Conservation (phyloP, 1,139 yeast species). For the Saccharomyces hybrid region DNA sequence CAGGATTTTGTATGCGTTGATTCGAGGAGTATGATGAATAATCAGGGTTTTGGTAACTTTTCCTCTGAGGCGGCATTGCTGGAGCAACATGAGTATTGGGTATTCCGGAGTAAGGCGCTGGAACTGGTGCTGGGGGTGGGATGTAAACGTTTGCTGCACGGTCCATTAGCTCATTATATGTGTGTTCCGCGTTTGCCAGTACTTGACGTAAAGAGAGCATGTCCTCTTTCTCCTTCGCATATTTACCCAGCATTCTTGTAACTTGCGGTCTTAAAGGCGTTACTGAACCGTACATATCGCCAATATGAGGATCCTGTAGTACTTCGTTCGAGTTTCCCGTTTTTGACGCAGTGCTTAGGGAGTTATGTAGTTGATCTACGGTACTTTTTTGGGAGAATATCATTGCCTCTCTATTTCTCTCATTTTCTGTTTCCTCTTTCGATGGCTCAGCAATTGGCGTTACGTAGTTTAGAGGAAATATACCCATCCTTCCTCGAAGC, state of each 20-base stretch:
- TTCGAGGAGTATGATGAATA: neutral
- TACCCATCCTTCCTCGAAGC: conserved; percentile 70
- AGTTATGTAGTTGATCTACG: conserved; percentile 52
- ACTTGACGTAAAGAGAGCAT: conserved; percentile 62
- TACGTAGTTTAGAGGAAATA: conserved; percentile 92
- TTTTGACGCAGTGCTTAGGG: conserved; percentile 22
- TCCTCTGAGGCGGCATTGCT: neutral
- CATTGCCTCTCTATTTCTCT: conserved; percentile 38
- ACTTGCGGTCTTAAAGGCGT: conserved; percentile 68
- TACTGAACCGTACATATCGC: conserved; percentile 56
- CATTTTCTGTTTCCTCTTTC: conserved; percentile 42
- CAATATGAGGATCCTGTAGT: conserved; percentile 44
- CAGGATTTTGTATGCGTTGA: neutral
- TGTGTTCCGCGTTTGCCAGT: conserved; percentile 56
- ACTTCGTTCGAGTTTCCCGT: conserved; percentile 39
- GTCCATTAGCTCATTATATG: conserved; percentile 67
- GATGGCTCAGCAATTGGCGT: conserved; percentile 67
- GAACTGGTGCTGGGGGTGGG: conserved; percentile 7
- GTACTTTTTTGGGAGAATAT: conserved; percentile 45
- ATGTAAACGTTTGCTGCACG: conserved; percentile 25
- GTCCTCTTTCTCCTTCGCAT: conserved; percentile 68
- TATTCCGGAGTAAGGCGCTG: neutral
- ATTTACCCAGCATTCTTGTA: conserved; percentile 66
- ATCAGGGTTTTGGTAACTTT: neutral
- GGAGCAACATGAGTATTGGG: neutral